A percentile compares a stretch with the other conserved stretches of the same genome.
These are phyloP conservation scores for Magnolia changhungtana DNA, from an alignment of 164 flowering plant genomes.

Conservation along the genomic window DNA sequence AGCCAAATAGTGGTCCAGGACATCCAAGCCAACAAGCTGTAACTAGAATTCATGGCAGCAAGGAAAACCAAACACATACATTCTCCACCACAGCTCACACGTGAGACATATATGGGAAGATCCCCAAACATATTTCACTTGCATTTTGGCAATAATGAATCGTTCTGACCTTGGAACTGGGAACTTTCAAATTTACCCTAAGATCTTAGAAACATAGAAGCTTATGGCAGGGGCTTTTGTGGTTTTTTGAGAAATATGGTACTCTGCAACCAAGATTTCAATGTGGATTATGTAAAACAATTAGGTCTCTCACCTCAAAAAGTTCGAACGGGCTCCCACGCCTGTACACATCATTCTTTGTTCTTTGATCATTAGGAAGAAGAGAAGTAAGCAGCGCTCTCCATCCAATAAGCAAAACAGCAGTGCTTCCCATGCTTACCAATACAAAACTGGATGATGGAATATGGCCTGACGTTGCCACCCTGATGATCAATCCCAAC, in stretches of 20 bases:
- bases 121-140: background rate
- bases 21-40: too few species aligned
- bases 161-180: background rate
- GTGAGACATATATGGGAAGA: too few species aligned
- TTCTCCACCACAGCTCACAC: too few species aligned
- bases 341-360: constrained; percentile 66
- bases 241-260: too few species aligned
- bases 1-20: too few species aligned
- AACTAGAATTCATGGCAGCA: too few species aligned
- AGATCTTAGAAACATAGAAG: background rate
- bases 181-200: background rate
- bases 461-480: constrained; percentile 55
- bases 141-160: background rate
- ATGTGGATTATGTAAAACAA: background rate
- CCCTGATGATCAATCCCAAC: constrained; percentile 72
- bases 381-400: constrained; percentile 54
- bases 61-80: too few species aligned
- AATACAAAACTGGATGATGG: constrained; percentile 57
- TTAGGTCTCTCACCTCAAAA: constrained; percentile 60
- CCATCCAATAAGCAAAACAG: constrained; percentile 84
- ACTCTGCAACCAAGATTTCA: background rate
- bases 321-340: constrained; percentile 90
- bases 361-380: constrained; percentile 44
- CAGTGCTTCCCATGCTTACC: constrained; percentile 88
- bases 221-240: background rate